Conservation (phyloP, 371 early-diverging fungal genomes). For the Thermomucor indicae-seudaticae region DNA sequence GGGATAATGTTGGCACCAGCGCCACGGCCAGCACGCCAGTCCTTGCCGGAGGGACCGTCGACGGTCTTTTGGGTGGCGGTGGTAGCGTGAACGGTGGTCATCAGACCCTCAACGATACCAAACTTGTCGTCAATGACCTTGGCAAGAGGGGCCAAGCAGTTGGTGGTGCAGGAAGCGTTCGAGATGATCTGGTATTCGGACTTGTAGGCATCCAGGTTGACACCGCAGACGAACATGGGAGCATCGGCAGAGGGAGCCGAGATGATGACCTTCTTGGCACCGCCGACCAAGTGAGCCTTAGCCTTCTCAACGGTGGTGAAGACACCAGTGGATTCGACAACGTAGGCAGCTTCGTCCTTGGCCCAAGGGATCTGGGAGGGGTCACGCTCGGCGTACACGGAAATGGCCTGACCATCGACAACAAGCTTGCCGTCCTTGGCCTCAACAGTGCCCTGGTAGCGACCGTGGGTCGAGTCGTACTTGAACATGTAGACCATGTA, state of each 20-base stretch:
- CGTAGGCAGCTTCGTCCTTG: conserved; percentile 82
- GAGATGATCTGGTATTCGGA: conserved; percentile 85
- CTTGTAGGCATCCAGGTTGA: conserved; percentile 93
- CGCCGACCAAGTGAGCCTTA: conserved; percentile 85
- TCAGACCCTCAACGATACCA: conserved; percentile 79
- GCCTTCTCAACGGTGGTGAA: conserved; percentile 94
- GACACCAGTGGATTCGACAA: conserved; percentile 99
- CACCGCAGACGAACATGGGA: conserved; percentile 88
- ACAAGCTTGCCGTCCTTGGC: conserved; percentile 80
- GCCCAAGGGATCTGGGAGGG: conserved; percentile 96
- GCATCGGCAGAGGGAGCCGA: conserved; percentile 94
- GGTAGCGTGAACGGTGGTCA: conserved; percentile 98
- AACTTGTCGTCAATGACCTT: conserved; percentile 97
- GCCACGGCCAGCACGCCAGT: conserved; percentile 96
- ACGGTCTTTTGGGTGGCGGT: conserved; percentile 99
- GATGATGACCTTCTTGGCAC: conserved; percentile 98
- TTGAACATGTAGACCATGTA: conserved; percentile 97
- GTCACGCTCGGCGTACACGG: conserved; percentile 65
- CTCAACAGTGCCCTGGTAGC: conserved; percentile 75
- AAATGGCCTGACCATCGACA: conserved; percentile 79
- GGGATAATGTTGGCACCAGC: conserved; percentile 98
- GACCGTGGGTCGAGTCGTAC: conserved; percentile 98
- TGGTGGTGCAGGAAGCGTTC: conserved; percentile 99
- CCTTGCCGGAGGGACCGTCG: conserved; percentile 96
- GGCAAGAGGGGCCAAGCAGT: conserved; percentile 98